phyloP scores from a whole-genome alignment of 257 asterid species.

The Craterostigma plantagineum region DNA sequence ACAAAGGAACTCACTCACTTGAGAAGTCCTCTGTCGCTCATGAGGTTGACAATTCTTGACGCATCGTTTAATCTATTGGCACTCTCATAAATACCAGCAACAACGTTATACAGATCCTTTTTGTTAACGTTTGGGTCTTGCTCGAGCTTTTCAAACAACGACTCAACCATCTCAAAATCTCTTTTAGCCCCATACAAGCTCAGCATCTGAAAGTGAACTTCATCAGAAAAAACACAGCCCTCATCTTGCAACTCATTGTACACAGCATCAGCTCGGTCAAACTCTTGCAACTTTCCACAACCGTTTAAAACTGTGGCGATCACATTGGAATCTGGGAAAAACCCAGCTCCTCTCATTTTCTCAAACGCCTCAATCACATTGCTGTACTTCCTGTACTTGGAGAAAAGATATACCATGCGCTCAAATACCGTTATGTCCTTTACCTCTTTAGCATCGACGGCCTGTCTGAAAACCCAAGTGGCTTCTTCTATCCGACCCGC shows the following conservation, averaged over 20 bases:
- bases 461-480: constrained; percentile 84
- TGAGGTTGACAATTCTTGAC: constrained; percentile 38
- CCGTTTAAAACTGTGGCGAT: constrained; percentile 63
- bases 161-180: constrained; percentile 50
- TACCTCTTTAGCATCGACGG: constrained; percentile 59
- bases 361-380: constrained; percentile 76
- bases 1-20: neutral
- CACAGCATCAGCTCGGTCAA: constrained; percentile 42
- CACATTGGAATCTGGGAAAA: constrained; percentile 45
- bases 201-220: constrained; percentile 88
- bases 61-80: constrained; percentile 73
- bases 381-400: constrained; percentile 41
- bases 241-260: constrained; percentile 62
- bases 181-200: constrained; percentile 48
- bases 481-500: constrained; percentile 94
- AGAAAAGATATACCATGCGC: constrained; percentile 51
- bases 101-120: constrained; percentile 72
- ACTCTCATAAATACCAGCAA: constrained; percentile 63
- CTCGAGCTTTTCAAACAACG: constrained; percentile 33
- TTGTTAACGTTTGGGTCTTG: constrained; percentile 48
- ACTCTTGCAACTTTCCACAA: constrained; percentile 57
- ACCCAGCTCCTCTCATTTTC: constrained; percentile 58
- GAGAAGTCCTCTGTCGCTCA: constrained; percentile 35
- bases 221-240: constrained; percentile 60
- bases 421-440: constrained; percentile 52